Evolutionary conservation across 164 flowering plant genomes (phyloP), one percentile per base, ranked within the genome.

Genomic region (Vitis rotundifolia): DNA sequence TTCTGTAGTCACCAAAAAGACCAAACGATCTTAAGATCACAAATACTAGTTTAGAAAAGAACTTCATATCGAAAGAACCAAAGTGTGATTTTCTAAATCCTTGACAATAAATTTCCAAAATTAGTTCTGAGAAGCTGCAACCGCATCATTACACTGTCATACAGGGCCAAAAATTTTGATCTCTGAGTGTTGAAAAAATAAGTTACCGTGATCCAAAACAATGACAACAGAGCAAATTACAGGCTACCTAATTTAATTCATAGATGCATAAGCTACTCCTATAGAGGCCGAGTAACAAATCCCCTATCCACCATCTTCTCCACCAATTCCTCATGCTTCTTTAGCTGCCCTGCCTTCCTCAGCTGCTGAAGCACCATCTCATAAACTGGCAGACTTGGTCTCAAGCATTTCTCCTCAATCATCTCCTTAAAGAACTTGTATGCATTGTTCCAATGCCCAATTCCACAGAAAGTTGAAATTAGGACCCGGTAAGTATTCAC

Each of bases 261-360:
- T 22, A n/a, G 9, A 31, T 29, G 44, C 26, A 44, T 22, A 8
- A 58, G 66, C 56, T 22, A 28, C 52, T 65, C 31, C 83, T 86
- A 87, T 77, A 91, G 68, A 31, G 93, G 92, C 2, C 97, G 97
- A 47, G 82, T 12, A 64, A 69, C 90, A 73, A 90, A 92, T 18
- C 98, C 98, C 69, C 88, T 81, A 16, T 75, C 86, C 10, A 91
- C 84, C 99, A 94, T 92, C 80, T 85, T 92, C 78, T 92, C 98
- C 11, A 92, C 97, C 65, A 94, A 59, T 73, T 94, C 98, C 81
- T 94, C 98, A 47, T 94, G 99, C 82, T 89, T 92, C 83, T 90
- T 87, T 12, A 90, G 51, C 81, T 95, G 93, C 60, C 91, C 98
- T 2, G 98, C 95, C 58, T 88, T 83, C 68, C 95, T 85, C 76